Evolutionary conservation across 495 filamentous ascomycete genomes (phyloP).

Genomic region (Talaromyces thailandensis): DNA sequence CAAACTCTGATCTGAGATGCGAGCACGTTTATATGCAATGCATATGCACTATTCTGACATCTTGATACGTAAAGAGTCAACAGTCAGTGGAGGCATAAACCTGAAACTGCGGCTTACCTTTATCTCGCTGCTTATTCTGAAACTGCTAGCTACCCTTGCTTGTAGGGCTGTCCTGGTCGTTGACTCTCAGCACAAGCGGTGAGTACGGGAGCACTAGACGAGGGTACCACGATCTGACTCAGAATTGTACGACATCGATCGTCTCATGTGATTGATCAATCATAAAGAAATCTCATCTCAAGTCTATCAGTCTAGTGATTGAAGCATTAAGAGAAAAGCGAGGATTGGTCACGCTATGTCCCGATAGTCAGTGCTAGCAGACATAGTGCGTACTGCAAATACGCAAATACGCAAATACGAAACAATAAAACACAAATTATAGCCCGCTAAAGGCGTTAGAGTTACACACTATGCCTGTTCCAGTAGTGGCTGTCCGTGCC

Average conservation of each 20-base stretch:
- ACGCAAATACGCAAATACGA: neutral
- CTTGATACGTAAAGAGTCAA: neutral
- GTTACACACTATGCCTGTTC: neutral
- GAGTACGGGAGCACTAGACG: neutral
- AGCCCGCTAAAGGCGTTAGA: neutral
- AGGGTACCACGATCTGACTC: neutral
- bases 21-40: neutral
- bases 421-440: neutral
- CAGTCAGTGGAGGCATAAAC: neutral
- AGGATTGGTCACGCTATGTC: neutral
- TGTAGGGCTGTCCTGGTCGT: neutral
- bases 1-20: neutral
- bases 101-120: neutral
- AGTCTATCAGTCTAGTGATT: neutral
- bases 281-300: neutral
- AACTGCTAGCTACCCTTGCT: neutral
- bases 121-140: neutral
- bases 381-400: neutral
- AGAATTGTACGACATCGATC: neutral
- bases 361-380: neutral
- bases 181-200: neutral
- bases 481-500: conserved; percentile 1
- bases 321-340: neutral
- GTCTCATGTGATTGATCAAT: neutral
- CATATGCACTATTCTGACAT: neutral